A percentile compares a stretch with the other conserved stretches of the same genome.
Conservation (phyloP, 768 basidiomycete species). For the Kwoniella newhampshirensis region DNA sequence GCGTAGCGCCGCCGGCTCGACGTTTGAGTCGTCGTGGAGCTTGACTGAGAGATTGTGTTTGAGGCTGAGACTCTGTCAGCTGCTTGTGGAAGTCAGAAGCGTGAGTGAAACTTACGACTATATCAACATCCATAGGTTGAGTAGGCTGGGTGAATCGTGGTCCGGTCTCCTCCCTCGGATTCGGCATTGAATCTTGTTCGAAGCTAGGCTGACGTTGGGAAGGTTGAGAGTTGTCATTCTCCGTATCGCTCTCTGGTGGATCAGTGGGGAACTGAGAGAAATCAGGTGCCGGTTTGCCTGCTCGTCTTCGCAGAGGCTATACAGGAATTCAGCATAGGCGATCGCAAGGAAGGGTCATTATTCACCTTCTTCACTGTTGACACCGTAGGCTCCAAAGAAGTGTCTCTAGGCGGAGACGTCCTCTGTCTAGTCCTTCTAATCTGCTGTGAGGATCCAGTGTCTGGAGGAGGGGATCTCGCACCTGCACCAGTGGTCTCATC, state of each 20-base stretch:
- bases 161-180: neutral
- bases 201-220: constrained; percentile 13
- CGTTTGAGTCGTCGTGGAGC: constrained; percentile 25
- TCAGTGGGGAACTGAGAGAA: constrained; percentile 8
- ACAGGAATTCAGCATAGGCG: neutral
- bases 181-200: constrained; percentile 12
- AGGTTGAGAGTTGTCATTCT: constrained; percentile 13
- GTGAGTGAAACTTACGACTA: constrained; percentile 2
- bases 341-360: neutral
- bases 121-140: constrained; percentile 16
- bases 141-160: constrained; percentile 2
- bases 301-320: constrained; percentile 17
- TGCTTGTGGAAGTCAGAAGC: neutral
- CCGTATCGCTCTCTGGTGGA: constrained; percentile 11
- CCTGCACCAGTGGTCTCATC: constrained; percentile 24
- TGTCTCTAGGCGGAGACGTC: constrained; percentile 8
- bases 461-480: neutral
- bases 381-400: constrained; percentile 8
- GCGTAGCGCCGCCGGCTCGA: constrained; percentile 21
- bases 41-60: neutral
- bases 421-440: constrained; percentile 3
- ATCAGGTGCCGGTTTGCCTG: constrained; percentile 2
- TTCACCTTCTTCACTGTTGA: constrained; percentile 21
- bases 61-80: neutral
- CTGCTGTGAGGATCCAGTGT: neutral